A percentile compares a stretch with the other conserved stretches of the same genome.
phyloP scores from a whole-genome alignment of 108 stramenopile genomes.

The Cylindrotheca fusiformis region DNA sequence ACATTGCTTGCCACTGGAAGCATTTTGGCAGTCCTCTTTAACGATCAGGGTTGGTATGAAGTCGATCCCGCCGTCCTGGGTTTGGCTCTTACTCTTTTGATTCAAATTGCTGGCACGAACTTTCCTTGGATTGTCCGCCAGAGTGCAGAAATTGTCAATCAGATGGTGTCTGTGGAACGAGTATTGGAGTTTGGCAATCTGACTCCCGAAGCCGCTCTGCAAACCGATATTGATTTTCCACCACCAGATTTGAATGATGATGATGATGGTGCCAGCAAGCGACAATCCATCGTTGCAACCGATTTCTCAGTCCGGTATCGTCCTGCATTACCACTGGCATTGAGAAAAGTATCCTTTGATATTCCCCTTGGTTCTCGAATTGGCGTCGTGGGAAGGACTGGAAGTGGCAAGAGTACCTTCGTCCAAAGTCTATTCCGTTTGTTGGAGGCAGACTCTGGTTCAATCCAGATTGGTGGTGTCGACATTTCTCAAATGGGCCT shows the following conservation, averaged over 20 bases:
- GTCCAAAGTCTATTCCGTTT: conserved; percentile 78
- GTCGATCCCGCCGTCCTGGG: conserved; percentile 85
- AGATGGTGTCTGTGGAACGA: conserved; percentile 90
- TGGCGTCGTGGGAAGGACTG: conserved; percentile 84
- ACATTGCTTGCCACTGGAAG: conserved; percentile 60
- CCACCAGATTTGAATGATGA: conserved; percentile 62
- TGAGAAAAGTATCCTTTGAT: conserved; percentile 57
- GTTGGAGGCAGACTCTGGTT: conserved; percentile 75
- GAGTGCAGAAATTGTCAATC: conserved; percentile 88
- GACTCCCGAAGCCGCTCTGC: conserved; percentile 64
- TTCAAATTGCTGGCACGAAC: conserved; percentile 55
- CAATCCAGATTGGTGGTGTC: conserved; percentile 83
- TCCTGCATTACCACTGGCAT: conserved; percentile 62
- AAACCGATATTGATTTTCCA: conserved; percentile 41
- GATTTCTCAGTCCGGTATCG: conserved; percentile 79
- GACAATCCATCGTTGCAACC: conserved; percentile 53
- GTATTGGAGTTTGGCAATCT: conserved; percentile 70
- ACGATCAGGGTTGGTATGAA: conserved; percentile 43
- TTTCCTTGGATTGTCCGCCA: conserved; percentile 84
- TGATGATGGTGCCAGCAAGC: too few species aligned
- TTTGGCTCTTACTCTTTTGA: conserved; percentile 61
- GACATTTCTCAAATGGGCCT: conserved; percentile 81
- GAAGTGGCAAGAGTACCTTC: conserved; percentile 63
- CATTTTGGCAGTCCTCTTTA: conserved; percentile 75
- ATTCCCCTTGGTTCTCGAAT: conserved; percentile 68